Evolutionary conservation across 768 basidiomycete species (phyloP).

Genomic region (Arthromyces matolae): DNA sequence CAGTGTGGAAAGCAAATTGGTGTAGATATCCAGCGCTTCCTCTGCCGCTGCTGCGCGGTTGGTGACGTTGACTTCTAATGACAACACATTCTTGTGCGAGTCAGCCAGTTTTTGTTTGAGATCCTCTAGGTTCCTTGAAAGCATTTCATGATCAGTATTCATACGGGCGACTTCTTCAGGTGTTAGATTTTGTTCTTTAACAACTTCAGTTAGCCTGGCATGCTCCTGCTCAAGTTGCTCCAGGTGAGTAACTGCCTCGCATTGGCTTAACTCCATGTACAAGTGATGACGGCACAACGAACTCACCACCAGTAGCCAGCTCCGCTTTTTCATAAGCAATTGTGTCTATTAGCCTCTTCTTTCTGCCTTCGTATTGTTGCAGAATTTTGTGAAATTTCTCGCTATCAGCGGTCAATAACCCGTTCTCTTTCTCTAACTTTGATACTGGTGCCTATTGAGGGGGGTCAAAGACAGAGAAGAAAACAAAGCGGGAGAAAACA

Average conservation of each 20-base stretch:
- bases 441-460: slow-evolving; percentile 52
- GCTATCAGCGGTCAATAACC: slow-evolving; percentile 65
- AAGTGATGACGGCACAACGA: slow-evolving; percentile 1
- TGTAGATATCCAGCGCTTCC: slow-evolving; percentile 78
- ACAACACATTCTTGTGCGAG: slow-evolving; percentile 66
- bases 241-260: slow-evolving; percentile 51
- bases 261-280: background rate
- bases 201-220: slow-evolving; percentile 55
- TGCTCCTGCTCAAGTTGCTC: slow-evolving; percentile 65
- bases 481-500: background rate
- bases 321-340: slow-evolving; percentile 69
- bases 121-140: slow-evolving; percentile 70
- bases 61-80: slow-evolving; percentile 79
- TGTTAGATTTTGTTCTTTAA: slow-evolving; percentile 84
- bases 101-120: slow-evolving; percentile 74
- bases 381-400: slow-evolving; percentile 78
- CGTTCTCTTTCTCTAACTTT: slow-evolving; percentile 59
- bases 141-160: slow-evolving; percentile 83
- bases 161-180: slow-evolving; percentile 89
- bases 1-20: slow-evolving; percentile 65
- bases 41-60: slow-evolving; percentile 80
- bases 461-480: slow-evolving; percentile 1
- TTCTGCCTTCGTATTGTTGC: slow-evolving; percentile 63
- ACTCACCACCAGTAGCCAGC: slow-evolving; percentile 49
- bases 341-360: slow-evolving; percentile 62